Conservation (phyloP, 331 rosid species). For the Dryas integrifolia region DNA sequence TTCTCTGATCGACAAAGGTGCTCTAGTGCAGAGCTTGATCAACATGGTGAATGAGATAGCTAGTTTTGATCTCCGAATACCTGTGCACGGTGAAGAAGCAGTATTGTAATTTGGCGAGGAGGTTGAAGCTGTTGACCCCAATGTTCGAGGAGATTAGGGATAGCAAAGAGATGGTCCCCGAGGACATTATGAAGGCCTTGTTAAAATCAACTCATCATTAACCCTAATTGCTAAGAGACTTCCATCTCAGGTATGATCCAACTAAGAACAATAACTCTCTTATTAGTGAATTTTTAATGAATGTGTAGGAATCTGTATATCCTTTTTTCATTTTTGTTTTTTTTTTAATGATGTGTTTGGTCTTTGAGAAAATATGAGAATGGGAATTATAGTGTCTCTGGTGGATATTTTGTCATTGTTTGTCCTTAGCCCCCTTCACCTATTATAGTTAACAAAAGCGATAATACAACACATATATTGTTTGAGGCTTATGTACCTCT, state of each 20-base stretch:
- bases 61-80: constrained; percentile 68
- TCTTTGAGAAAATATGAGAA: no score
- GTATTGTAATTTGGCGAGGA: constrained; percentile 74
- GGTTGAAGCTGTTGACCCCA: constrained; percentile 82
- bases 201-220: no score
- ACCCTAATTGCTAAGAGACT: no score
- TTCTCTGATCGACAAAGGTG: constrained; percentile 60
- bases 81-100: constrained; percentile 71
- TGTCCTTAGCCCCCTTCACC: background rate
- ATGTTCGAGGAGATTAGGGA: constrained; percentile 92
- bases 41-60: constrained; percentile 61
- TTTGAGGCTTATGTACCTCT: background rate
- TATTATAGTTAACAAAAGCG: background rate
- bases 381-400: background rate
- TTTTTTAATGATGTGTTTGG: no score
- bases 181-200: constrained; percentile 47
- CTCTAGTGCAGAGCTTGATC: constrained; percentile 40
- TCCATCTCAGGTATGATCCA: no score
- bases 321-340: no score
- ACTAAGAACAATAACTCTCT: no score
- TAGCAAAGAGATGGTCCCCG: constrained; percentile 40
- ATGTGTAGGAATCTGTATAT: no score
- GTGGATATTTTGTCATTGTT: background rate
- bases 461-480: background rate
- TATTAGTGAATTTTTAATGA: no score